Evolutionary conservation across 108 stramenopile species (phyloP).

Genomic region (Nitzschia sp.): DNA sequence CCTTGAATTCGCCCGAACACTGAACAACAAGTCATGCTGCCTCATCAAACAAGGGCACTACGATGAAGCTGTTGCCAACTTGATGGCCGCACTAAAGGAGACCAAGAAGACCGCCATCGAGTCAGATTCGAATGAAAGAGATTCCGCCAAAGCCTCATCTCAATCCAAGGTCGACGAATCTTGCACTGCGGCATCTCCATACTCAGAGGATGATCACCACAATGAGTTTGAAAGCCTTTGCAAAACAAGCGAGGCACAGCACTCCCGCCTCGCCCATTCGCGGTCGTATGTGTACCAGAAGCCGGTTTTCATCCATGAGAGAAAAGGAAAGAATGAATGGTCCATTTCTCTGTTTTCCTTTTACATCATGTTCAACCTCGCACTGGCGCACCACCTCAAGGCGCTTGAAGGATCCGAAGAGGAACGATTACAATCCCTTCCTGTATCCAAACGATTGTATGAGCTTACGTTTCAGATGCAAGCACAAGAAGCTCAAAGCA

Average conservation of each 20-base stretch:
- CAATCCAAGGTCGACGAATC: not conserved
- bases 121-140: not conserved
- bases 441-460: conserved; percentile 5
- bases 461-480: conserved; percentile 16
- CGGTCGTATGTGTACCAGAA: conserved; percentile 6
- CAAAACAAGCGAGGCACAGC: not conserved
- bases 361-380: conserved; percentile 17
- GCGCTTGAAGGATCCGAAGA: not conserved
- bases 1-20: not conserved
- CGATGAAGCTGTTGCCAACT: not conserved
- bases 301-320: not conserved
- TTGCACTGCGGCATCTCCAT: not conserved
- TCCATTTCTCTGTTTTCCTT: not conserved
- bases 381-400: conserved; percentile 3
- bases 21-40: conserved; percentile 11
- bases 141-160: not conserved
- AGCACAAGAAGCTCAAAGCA: not conserved
- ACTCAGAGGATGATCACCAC: not conserved
- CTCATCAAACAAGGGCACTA: conserved; percentile 3
- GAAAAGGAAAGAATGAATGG: not conserved
- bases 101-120: not conserved
- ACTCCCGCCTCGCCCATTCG: not conserved
- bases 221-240: not conserved
- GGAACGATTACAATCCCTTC: not conserved
- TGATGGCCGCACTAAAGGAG: conserved; percentile 1